Conservation (phyloP, 371 early-diverging fungal species). For the Mucor saturninus region DNA sequence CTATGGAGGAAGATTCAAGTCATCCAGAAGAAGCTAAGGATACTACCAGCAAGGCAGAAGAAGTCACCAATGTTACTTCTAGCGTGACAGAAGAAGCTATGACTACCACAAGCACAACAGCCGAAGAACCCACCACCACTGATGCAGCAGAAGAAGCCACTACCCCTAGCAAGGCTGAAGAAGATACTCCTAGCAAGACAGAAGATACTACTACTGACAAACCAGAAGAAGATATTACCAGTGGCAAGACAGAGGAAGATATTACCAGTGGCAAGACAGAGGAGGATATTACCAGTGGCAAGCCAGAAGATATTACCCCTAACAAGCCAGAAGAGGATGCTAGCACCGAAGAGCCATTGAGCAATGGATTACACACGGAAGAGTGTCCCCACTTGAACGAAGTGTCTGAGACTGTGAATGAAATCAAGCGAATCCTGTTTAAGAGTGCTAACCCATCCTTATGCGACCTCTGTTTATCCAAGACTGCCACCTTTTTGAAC, state of each 20-base stretch:
- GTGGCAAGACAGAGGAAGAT: no score
- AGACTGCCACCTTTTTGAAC: slow-evolving; percentile 30
- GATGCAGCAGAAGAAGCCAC: no score
- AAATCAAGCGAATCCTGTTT: slow-evolving; percentile 36
- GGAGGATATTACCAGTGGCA: no score
- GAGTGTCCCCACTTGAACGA: slow-evolving; percentile 19
- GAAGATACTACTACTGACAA: no score
- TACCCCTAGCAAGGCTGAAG: no score
- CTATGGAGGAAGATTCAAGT: neutral
- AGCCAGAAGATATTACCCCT: no score
- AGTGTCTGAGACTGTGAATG: slow-evolving; percentile 16
- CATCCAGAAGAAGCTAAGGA: neutral
- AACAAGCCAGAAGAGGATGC: neutral
- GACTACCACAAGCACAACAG: no score
- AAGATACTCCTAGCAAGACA: no score
- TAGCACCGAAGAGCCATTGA: neutral
- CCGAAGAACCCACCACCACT: no score
- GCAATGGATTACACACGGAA: no score
- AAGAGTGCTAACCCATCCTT: slow-evolving; percentile 13
- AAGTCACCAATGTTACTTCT: neutral
- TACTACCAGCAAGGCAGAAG: neutral
- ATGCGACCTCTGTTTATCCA: slow-evolving; percentile 38
- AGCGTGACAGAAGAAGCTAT: no score
- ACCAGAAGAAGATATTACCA: neutral
- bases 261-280: no score